These are phyloP conservation scores for Phytophthora megakarya DNA, from an alignment of 352 stramenopile species.

Conservation along the genomic window DNA sequence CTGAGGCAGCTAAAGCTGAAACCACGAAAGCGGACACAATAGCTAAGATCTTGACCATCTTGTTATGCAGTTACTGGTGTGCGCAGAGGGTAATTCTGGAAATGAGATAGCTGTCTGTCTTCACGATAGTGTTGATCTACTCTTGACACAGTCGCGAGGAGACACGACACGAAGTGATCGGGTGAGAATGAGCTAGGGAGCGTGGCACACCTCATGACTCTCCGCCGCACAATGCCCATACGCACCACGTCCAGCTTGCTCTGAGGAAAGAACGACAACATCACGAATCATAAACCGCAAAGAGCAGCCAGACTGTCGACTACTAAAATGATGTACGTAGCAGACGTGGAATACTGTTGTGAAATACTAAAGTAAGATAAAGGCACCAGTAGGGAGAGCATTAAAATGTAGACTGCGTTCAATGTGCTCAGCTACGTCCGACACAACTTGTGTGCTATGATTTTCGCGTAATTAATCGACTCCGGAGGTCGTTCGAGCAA, in stretches of 20 bases:
- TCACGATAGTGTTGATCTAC: neutral
- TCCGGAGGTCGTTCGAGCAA: neutral
- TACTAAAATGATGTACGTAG: neutral
- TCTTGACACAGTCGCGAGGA: neutral
- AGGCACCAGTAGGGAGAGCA: neutral
- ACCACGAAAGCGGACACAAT: neutral
- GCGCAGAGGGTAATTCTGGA: too few species aligned
- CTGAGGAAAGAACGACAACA: neutral
- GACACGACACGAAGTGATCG: neutral
- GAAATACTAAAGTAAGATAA: neutral
- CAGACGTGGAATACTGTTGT: neutral
- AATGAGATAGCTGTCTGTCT: neutral
- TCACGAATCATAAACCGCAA: neutral
- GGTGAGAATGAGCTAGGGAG: neutral
- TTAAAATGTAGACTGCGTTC: neutral
- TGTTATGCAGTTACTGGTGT: neutral
- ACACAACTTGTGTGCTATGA: neutral
- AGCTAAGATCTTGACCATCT: neutral
- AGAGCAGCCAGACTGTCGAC: neutral
- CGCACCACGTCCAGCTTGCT: neutral
- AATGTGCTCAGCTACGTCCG: neutral
- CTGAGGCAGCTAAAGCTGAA: neutral
- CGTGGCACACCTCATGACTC: neutral
- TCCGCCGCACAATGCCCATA: neutral
- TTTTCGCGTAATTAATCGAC: neutral